Base-by-base conservation (phyloP, 129 eudicot genomes). In the Smallanthus sonchifolius region DNA sequence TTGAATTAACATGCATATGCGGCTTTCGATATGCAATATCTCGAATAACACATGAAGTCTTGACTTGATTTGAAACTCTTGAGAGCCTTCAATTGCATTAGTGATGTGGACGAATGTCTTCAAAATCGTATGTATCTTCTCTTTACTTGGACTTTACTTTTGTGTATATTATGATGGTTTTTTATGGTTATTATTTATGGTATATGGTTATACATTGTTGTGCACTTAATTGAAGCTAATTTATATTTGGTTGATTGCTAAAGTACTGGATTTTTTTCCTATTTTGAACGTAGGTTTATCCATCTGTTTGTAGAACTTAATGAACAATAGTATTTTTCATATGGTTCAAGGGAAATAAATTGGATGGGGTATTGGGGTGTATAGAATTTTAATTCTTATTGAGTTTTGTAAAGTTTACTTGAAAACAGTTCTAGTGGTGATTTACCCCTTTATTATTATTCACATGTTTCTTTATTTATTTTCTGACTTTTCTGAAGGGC, bases 31-130 rank as follows among this genome's bases (percentile, higher is more conserved):
- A 69, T 70, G 43, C 72, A 28, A 69, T 62, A 66, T 72, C 72
- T 76, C 48, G 68, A 62, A 47, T 62, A 63, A 76, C 59, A 71
- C 54, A 32, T 7, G 14, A 71, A 64, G 78, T 54, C 60, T 81
- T 74, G 75, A 73, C 34, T 51, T 48, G 76, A 49, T 38, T 67
- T 76, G 65, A 65, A 55, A 17, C 10, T 49, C 52, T 51, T 16
- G 47, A 62, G 80, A 80, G 76, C 19, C 39, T 67, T 56, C 65
- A 40, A 68, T 43, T 54, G 44, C 65, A 51, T 37, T 47, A 66
- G 84, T 67, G 73, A 94, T 94, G 99, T 94, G 99, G 99, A 94
- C 99, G 32, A 94, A 94, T 70, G 88, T 94, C 49, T 94, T 94
- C 81, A 91, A 86, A 81, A 88, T 94, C 5, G 99, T 94, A 82